These are phyloP conservation scores for Barnettozyma sp. DNA, from an alignment of 805 yeast genomes.

Conservation along the genomic window DNA sequence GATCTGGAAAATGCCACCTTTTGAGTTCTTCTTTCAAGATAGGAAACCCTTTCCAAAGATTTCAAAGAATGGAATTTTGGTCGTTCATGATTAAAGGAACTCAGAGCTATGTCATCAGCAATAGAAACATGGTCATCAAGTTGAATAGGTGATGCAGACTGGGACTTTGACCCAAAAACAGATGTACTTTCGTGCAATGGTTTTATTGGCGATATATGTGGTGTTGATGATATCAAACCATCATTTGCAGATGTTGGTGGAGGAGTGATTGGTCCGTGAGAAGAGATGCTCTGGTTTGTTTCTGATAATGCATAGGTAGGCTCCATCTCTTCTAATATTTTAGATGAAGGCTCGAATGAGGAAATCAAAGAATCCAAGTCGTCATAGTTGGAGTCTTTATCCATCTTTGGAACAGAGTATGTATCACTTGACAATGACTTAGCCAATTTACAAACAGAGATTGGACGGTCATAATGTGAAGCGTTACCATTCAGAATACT, in stretches of 20 bases:
- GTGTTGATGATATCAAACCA: constrained; percentile 23
- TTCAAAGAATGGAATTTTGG: too few relatives aligned
- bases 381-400: constrained; percentile 6
- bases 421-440: too few relatives aligned
- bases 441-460: too few relatives aligned
- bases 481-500: constrained; percentile 4
- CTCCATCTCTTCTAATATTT: constrained; percentile 8
- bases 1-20: constrained; percentile 12
- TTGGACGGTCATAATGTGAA: too few relatives aligned
- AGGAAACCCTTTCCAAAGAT: constrained; percentile 21
- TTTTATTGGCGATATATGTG: constrained; percentile 24
- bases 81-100: too few relatives aligned
- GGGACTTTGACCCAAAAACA: neutral
- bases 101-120: too few relatives aligned
- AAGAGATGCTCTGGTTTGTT: constrained; percentile 10
- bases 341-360: constrained; percentile 18
- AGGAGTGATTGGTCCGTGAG: constrained; percentile 24
- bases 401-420: too few relatives aligned
- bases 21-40: constrained; percentile 22
- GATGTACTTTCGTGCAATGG: constrained; percentile 14
- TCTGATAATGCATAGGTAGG: constrained; percentile 10
- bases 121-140: constrained; percentile 18
- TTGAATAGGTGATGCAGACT: constrained; percentile 9
- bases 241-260: constrained; percentile 13
- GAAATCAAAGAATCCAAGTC: constrained; percentile 27